Conservation (phyloP, 2,329 filamentous ascomycete species). For the Cercospora sp. region DNA sequence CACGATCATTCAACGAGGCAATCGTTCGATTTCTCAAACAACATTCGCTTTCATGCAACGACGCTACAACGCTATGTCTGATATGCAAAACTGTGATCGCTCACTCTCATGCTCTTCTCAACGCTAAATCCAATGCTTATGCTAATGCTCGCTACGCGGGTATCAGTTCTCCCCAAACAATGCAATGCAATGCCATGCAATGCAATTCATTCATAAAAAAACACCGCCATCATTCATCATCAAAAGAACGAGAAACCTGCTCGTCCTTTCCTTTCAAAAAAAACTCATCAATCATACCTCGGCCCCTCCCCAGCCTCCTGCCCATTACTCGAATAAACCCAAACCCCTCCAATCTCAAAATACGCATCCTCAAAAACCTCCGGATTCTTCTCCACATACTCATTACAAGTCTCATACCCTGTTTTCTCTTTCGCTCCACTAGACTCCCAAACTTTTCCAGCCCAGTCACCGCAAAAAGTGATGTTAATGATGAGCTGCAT, state of each 20-base stretch:
- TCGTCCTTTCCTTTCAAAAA: not conserved
- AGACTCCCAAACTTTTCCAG: constrained; percentile 65
- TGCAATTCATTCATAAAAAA: not conserved
- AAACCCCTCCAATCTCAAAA: constrained; percentile 74
- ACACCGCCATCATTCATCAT: not conserved
- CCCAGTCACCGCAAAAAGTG: constrained; percentile 87
- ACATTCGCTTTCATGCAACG: no score
- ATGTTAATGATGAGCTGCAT: constrained; percentile 80
- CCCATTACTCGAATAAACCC: constrained; percentile 52
- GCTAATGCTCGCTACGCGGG: not conserved
- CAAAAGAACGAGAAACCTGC: not conserved
- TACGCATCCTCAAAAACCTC: constrained; percentile 69
- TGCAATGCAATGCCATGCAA: not conserved
- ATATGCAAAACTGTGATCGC: not conserved
- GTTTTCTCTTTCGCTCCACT: constrained; percentile 58
- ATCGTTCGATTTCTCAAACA: no score
- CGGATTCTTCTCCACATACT: constrained; percentile 72
- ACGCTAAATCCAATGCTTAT: not conserved
- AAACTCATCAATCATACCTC: constrained; percentile 14
- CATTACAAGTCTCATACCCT: constrained; percentile 63
- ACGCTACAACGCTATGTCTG: not conserved
- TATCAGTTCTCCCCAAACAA: not conserved
- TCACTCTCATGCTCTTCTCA: not conserved
- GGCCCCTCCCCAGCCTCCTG: constrained; percentile 17
- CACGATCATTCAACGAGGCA: no score